Percentiles rank a stretch among this genome's conserved stretches.
Conservation (phyloP, 768 basidiomycete species). For the Podaxis pistillaris region DNA sequence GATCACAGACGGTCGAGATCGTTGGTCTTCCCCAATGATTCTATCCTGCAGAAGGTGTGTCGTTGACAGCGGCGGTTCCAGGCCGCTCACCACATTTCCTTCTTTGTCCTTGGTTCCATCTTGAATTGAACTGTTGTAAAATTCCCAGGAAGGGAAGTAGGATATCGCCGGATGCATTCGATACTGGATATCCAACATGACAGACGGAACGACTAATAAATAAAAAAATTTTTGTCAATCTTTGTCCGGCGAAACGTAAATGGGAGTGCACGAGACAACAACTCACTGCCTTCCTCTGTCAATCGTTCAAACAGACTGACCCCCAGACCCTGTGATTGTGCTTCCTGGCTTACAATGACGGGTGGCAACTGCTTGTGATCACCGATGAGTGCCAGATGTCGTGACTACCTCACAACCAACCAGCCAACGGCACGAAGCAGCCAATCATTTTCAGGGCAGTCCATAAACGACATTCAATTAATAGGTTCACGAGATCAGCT, state of each 20-base stretch:
- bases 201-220: constrained; percentile 69
- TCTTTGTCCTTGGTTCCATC: constrained; percentile 71
- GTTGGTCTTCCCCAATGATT: constrained; percentile 2
- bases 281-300: constrained; percentile 77
- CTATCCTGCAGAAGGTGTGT: constrained; percentile 41
- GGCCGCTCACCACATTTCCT: constrained; percentile 45
- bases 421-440: constrained; percentile 2
- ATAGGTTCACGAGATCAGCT: background rate
- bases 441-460: background rate
- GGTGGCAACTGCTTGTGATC: constrained; percentile 97
- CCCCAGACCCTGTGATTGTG: constrained; percentile 68
- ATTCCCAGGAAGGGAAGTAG: constrained; percentile 79
- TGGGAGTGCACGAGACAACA: constrained; percentile 25
- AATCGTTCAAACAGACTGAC: constrained; percentile 87
- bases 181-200: constrained; percentile 94
- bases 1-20: constrained; percentile 56
- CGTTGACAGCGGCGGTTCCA: constrained; percentile 61
- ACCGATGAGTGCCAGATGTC: constrained; percentile 87
- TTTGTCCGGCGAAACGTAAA: constrained; percentile 11
- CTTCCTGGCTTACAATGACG: constrained; percentile 77
- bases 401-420: constrained; percentile 47
- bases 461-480: constrained; percentile 1
- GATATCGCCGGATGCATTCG: constrained; percentile 94
- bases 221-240: background rate
- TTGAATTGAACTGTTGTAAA: constrained; percentile 68